Base-by-base conservation (phyloP, 148 eudicot species). In the Vaccinium corymbosum region DNA sequence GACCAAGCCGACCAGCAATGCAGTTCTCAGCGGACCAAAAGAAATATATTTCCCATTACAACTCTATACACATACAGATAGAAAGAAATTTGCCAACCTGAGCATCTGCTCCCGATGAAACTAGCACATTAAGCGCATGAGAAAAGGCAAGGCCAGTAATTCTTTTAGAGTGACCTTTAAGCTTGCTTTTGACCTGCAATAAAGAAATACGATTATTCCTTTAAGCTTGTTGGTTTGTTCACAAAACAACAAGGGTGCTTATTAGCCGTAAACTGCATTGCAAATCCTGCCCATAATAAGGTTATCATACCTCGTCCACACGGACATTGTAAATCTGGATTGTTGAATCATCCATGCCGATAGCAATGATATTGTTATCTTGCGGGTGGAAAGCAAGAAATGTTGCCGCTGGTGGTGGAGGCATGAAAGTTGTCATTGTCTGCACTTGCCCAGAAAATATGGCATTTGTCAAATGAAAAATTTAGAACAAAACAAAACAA, bases 281-380 rank as follows among this genome's bases (percentile, higher is more conserved):
- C 13, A 48, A 52, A 38, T 78, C 62, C 55, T 75, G 55, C 12
- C 13, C 0, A 66, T 29, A 84, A 42, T 0, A 51, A 50, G 32
- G 35, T 61, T 48, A 62, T 51, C 62, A 79, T 92, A 96, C 98
- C 98, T 94, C 94, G 57, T 93, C 97, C 70, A 93, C 92, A 76
- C 98, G 97, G 82, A 96, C 95, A 80, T 94, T 96, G 85, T 94
- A 96, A 83, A 96, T 94, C 83, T 94, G 97, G 83, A 96, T 96
- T 48, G 95, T 88, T 32, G 98, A 92, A 82, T 96, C 98, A 86
- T 94, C 98, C 97, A 94, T 92, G 82, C 98, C 98, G 85, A 96
- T 92, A 61, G 98, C 98, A 86, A 96, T 94, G 59, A 96, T 93
- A 86, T 96, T 96, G 88, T 96, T 96, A 80, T 96, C 98, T 82